A percentile compares a stretch with the other conserved stretches of the same genome.
Evolutionary conservation across 768 basidiomycete species (phyloP).

Genomic region (Atractiella rhizophila): DNA sequence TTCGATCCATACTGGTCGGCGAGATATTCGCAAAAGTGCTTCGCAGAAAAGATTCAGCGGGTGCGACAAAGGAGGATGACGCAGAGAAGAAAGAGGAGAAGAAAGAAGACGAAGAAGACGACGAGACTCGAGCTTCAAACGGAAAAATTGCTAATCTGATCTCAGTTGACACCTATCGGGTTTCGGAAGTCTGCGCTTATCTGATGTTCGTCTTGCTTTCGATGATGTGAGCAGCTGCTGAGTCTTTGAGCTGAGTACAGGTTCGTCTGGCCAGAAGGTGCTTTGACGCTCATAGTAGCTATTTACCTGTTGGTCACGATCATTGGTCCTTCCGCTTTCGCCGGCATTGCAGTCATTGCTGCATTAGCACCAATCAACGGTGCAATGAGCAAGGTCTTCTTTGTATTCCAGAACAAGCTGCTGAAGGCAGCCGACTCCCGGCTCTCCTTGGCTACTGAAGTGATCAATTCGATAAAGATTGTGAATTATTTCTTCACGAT

Average conservation of each 20-base stretch:
- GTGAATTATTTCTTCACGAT: slow-evolving; percentile 24
- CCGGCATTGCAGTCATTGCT: slow-evolving; percentile 13
- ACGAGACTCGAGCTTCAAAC: slow-evolving; percentile 5
- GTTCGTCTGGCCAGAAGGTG: not conserved
- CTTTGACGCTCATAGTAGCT: slow-evolving; percentile 7
- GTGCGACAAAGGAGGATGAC: slow-evolving; percentile 3
- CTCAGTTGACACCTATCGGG: slow-evolving; percentile 10
- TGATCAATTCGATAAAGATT: slow-evolving; percentile 23
- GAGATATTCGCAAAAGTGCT: slow-evolving; percentile 25
- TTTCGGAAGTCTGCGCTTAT: slow-evolving; percentile 14
- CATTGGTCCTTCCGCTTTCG: slow-evolving; percentile 15
- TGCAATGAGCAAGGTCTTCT: slow-evolving; percentile 10
- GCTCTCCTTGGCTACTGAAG: slow-evolving; percentile 23
- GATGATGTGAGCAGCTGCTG: no score
- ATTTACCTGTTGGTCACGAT: slow-evolving; percentile 10
- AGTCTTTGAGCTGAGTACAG: not conserved
- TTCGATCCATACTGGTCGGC: slow-evolving; percentile 22
- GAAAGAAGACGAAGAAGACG: slow-evolving; percentile 1
- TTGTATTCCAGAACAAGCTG: slow-evolving; percentile 16
- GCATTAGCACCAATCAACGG: slow-evolving; percentile 13
- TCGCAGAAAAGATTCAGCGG: slow-evolving; percentile 22
- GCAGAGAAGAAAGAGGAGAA: not conserved
- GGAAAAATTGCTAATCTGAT: slow-evolving; percentile 18
- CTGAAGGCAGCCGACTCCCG: slow-evolving; percentile 24
- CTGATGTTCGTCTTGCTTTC: slow-evolving; percentile 13